Conservation (phyloP, 2,329 filamentous ascomycete species). For the Venturia asperata region DNA sequence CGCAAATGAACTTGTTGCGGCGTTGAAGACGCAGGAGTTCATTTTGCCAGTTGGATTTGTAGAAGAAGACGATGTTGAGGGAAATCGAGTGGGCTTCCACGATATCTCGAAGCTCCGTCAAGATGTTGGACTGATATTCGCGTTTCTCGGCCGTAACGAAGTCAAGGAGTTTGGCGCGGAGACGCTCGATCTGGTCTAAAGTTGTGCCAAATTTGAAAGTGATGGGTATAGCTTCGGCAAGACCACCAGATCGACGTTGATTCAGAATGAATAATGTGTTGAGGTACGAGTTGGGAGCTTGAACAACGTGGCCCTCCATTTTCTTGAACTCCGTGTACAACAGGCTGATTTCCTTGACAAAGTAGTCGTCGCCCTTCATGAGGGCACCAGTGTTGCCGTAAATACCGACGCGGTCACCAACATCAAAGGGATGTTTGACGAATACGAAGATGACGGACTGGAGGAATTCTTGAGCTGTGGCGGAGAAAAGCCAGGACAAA, state of each 20-base stretch:
- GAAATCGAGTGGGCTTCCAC: constrained; percentile 78
- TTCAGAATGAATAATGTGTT: constrained; percentile 94
- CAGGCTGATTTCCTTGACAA: constrained; percentile 87
- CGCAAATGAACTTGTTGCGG: constrained; percentile 90
- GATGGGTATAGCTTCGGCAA: constrained; percentile 79
- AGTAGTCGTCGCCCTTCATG: constrained; percentile 83
- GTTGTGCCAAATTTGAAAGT: constrained; percentile 85
- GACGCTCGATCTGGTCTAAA: constrained; percentile 70
- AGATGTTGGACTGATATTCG: constrained; percentile 78
- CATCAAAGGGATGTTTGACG: constrained; percentile 94
- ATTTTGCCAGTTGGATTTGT: constrained; percentile 96
- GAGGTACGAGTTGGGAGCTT: constrained; percentile 88
- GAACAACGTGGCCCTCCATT: constrained; percentile 93
- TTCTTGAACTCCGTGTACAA: constrained; percentile 98
- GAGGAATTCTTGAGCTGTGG: constrained; percentile 88
- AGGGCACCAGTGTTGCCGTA: constrained; percentile 82
- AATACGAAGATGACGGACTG: constrained; percentile 95
- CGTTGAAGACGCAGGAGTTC: constrained; percentile 82
- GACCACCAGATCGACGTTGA: constrained; percentile 78
- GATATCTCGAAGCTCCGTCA: constrained; percentile 75
- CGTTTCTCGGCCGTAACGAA: constrained; percentile 82
- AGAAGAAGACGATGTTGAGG: constrained; percentile 92
- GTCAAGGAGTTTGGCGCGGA: constrained; percentile 72
- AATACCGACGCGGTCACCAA: constrained; percentile 84
- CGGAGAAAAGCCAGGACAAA: constrained; percentile 85